Evolutionary conservation across 78 protist genomes (phyloP).

Genomic region (Mantamonas sphyraenae): DNA sequence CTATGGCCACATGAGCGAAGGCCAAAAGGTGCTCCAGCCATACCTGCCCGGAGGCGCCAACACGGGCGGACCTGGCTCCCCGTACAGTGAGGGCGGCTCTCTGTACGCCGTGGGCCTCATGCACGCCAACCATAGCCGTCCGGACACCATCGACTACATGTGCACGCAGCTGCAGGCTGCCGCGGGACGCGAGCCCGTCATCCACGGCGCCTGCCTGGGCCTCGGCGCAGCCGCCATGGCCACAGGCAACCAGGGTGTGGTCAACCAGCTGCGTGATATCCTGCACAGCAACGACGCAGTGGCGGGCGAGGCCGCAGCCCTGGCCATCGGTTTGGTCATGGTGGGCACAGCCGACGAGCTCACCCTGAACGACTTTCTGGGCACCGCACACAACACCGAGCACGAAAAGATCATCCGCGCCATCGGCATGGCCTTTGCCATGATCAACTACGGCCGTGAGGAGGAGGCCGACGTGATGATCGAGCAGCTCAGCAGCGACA

Average conservation of each 20-base stretch:
- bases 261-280: neutral
- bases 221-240: constrained; percentile 92
- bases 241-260: constrained; percentile 35
- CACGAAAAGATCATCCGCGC: constrained; percentile 97
- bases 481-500: constrained; percentile 62
- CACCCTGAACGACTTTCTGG: constrained; percentile 77
- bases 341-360: constrained; percentile 69
- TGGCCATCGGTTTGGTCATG: constrained; percentile 93
- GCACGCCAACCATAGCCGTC: constrained; percentile 84
- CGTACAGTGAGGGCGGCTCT: constrained; percentile 93
- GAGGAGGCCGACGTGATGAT: constrained; percentile 66
- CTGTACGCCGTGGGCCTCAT: constrained; percentile 95
- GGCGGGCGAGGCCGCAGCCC: constrained; percentile 95
- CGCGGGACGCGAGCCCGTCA: too few relatives aligned
- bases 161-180: constrained; percentile 10
- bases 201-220: constrained; percentile 97
- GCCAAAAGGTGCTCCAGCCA: constrained; percentile 42
- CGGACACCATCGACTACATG: constrained; percentile 1
- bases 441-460: constrained; percentile 41
- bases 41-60: constrained; percentile 65
- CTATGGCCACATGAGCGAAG: constrained; percentile 56
- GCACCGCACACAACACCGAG: constrained; percentile 90
- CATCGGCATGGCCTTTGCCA: constrained; percentile 77
- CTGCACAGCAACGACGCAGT: constrained; percentile 80
- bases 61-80: too few relatives aligned